Evolutionary conservation across 805 yeast species (phyloP), one percentile per base, ranked within the genome.

Genomic region (Brettanomyces bruxellensis): DNA sequence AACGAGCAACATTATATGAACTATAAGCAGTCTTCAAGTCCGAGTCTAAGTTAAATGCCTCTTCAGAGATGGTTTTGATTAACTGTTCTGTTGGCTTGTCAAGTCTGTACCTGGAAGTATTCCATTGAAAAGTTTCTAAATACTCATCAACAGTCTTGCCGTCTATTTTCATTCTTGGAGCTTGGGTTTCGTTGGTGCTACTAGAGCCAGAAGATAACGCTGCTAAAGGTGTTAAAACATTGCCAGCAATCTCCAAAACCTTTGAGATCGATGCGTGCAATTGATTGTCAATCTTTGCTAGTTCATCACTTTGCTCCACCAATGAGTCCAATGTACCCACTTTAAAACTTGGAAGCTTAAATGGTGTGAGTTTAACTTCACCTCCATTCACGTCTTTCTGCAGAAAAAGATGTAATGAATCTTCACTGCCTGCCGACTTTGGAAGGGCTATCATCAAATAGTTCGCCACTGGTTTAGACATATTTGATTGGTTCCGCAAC

Each of bases 271-370:
- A 76, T 7, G 72, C 67, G 39, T 75, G 76, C 60, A 91, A 73
- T 65, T 87, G 93, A n/a, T 70, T 69, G 66, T 93, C 99, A 46
- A 83, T 69, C 62, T 88, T 90, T 38, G 78, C 69, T 48, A 93
- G 74, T 59, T 91, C 98, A 58, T 93, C 99, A 62, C 90, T 80
- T 66, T 90, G 90, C 56, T 84, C 81, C 46, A 93, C 95, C 49
- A 93, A 74, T 30, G 89, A 83, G 66, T 93, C 99, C 60, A 93
- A 75, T 11, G 98, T 90, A 28, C 97, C 97, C 51, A 93, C 87
- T 65, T 93, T 91, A 67, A 93, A 91, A 51, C 74, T 79, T 6
- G 98, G 98, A 44, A 89, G 71, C 34, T 71, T 69, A 48, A 85
- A 76, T 47, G 73, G 68, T 45, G 72, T 64, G 34, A 86, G 70